These are phyloP conservation scores for Boletus sensibilis DNA, from an alignment of 768 basidiomycete species.

Conservation along the genomic window DNA sequence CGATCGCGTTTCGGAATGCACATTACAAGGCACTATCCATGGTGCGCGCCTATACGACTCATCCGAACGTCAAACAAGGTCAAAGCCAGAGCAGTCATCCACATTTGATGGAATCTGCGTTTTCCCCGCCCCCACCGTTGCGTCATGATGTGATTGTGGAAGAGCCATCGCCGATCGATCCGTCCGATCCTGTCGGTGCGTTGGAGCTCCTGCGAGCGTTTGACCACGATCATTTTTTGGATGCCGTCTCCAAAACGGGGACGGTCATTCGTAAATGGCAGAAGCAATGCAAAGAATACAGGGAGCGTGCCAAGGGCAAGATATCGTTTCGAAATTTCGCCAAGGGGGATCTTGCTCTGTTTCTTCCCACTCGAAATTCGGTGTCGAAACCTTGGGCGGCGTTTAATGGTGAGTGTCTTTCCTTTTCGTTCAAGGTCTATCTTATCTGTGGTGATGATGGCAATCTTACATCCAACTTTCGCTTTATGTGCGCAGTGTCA, in stretches of 20 bases:
- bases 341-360: conserved; percentile 93
- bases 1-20: conserved; percentile 72
- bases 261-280: conserved; percentile 94
- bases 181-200: conserved; percentile 68
- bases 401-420: conserved; percentile 75
- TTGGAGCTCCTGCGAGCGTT: conserved; percentile 70
- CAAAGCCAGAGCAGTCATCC: conserved; percentile 24
- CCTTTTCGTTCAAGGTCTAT: not conserved
- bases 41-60: conserved; percentile 54
- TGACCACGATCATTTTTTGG: conserved; percentile 83
- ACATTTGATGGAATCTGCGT: conserved; percentile 48
- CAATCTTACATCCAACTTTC: not conserved
- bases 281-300: conserved; percentile 94
- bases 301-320: conserved; percentile 94
- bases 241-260: conserved; percentile 78
- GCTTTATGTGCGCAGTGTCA: conserved; percentile 54
- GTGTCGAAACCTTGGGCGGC: conserved; percentile 96
- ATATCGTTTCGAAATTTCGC: conserved; percentile 95
- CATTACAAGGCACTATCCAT: conserved; percentile 70
- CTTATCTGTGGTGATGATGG: not conserved
- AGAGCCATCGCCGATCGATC: conserved; percentile 76
- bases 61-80: conserved; percentile 52
- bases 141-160: conserved; percentile 49
- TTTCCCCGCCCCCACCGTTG: conserved; percentile 46
- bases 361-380: conserved; percentile 93